Conservation (phyloP, 139 green algal species). For the Chlorella vulgaris region DNA sequence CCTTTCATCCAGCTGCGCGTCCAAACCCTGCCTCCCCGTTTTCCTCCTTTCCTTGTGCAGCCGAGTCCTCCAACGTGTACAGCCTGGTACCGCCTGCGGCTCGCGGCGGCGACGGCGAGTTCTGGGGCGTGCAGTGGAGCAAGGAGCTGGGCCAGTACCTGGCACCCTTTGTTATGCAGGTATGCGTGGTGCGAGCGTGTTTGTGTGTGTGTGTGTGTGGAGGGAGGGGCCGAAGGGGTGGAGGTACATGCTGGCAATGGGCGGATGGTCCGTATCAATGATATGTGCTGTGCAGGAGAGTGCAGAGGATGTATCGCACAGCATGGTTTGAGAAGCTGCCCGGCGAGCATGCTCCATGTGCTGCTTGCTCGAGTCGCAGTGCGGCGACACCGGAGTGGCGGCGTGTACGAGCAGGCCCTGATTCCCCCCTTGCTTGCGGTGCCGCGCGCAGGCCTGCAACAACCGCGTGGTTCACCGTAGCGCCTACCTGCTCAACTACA, state of each 20-base stretch:
- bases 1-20: too few relatives aligned
- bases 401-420: too few relatives aligned
- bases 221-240: not conserved
- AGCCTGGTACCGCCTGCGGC: slow-evolving; percentile 14
- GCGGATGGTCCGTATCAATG: too few relatives aligned
- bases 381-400: too few relatives aligned
- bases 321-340: too few relatives aligned
- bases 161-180: slow-evolving; percentile 48
- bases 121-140: slow-evolving; percentile 33
- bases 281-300: too few relatives aligned
- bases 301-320: too few relatives aligned
- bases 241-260: not conserved
- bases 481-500: slow-evolving; percentile 51
- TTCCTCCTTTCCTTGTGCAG: too few relatives aligned
- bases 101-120: slow-evolving; percentile 29
- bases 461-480: slow-evolving; percentile 70
- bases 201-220: not conserved
- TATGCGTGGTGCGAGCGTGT: not conserved
- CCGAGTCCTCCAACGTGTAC: too few relatives aligned
- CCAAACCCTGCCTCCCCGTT: too few relatives aligned
- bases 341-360: too few relatives aligned
- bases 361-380: too few relatives aligned
- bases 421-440: not conserved
- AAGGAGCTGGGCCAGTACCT: slow-evolving; percentile 29
- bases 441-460: slow-evolving; percentile 50